Percentiles rank a stretch among this genome's conserved stretches.
These are phyloP conservation scores for Macrocystidia cucumis DNA, from an alignment of 1,284 basidiomycete genomes.

Conservation along the genomic window DNA sequence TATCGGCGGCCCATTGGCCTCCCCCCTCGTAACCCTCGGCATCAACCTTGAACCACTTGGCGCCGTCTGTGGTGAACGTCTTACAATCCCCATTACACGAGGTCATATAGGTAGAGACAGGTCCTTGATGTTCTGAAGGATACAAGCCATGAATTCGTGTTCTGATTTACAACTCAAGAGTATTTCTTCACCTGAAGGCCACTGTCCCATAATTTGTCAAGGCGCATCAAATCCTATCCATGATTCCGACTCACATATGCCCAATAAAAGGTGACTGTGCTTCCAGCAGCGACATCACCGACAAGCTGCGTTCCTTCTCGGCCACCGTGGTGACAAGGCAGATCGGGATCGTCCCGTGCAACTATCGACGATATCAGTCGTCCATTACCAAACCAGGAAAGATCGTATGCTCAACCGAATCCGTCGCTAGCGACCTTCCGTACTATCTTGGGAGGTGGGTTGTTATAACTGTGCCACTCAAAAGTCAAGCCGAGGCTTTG, in stretches of 20 bases:
- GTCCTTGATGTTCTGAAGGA: constrained; percentile 28
- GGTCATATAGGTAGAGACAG: constrained; percentile 32
- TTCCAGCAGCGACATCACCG: constrained; percentile 23
- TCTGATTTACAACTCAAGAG: neutral
- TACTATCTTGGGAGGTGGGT: constrained; percentile 19
- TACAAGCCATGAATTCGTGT: neutral
- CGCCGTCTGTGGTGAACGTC: constrained; percentile 22
- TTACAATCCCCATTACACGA: constrained; percentile 29
- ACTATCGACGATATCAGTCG: constrained; percentile 12
- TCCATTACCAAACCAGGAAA: neutral
- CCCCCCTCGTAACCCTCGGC: constrained; percentile 24
- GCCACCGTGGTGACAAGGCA: constrained; percentile 26
- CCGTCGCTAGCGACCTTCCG: constrained; percentile 27
- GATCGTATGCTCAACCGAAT: constrained; percentile 15
- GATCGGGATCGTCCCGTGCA: constrained; percentile 19
- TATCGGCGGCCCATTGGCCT: constrained; percentile 25
- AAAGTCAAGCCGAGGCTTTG: too few relatives aligned
- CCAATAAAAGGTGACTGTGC: constrained; percentile 28
- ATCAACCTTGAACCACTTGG: constrained; percentile 31
- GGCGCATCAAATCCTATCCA: constrained; percentile 5
- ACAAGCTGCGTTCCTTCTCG: constrained; percentile 21
- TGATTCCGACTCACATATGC: constrained; percentile 20
- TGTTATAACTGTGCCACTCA: constrained; percentile 18
- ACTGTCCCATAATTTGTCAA: constrained; percentile 14
- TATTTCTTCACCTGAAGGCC: constrained; percentile 23